Evolutionary conservation across 306 rosid genomes (phyloP).

Genomic region (Senna tora): DNA sequence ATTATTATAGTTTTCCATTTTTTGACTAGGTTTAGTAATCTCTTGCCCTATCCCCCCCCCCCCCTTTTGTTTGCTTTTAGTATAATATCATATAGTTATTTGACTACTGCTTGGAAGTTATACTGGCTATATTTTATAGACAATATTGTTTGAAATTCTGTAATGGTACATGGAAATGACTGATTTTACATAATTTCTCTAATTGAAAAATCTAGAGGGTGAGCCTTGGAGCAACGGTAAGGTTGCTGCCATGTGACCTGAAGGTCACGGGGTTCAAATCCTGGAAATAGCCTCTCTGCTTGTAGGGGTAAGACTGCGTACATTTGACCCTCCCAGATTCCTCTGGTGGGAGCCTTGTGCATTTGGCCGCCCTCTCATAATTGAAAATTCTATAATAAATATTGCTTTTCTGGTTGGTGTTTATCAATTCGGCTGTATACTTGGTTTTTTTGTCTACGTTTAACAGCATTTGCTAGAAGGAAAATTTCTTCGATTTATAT

Average conservation of each 20-base stretch:
- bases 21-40: background rate
- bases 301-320: too few species aligned
- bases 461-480: background rate
- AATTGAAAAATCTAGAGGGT: too few species aligned
- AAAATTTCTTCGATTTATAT: background rate
- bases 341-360: too few species aligned
- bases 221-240: too few species aligned
- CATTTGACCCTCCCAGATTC: too few species aligned
- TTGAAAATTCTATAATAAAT: background rate
- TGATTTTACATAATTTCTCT: background rate
- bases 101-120: background rate
- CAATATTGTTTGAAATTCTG: background rate
- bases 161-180: background rate
- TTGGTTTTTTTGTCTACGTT: background rate
- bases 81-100: too few species aligned
- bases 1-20: background rate
- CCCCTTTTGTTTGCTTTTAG: too few species aligned
- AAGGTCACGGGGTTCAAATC: too few species aligned
- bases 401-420: background rate
- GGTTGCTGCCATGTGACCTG: too few species aligned
- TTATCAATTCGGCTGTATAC: background rate
- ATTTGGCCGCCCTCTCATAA: too few species aligned
- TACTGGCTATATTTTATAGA: background rate
- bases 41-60: too few species aligned
- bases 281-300: too few species aligned